These are phyloP conservation scores for Drechslerella dactyloides DNA, from an alignment of 2,329 filamentous ascomycete genomes.

Conservation along the genomic window DNA sequence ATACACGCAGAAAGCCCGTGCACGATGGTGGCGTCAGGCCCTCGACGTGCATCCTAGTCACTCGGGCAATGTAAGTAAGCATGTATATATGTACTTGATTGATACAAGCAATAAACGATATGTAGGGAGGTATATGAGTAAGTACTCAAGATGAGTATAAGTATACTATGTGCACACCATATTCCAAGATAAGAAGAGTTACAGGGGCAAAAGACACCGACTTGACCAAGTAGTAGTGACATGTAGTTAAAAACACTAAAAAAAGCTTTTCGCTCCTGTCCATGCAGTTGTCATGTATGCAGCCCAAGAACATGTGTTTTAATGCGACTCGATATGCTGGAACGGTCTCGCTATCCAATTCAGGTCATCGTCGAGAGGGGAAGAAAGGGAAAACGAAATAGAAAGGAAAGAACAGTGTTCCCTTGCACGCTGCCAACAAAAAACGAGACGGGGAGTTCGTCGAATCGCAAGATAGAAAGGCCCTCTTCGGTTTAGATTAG, in stretches of 20 bases:
- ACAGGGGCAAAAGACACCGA: neutral
- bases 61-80: no score
- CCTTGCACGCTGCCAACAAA: neutral
- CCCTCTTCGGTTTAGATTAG: no score
- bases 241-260: no score
- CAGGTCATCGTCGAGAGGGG: neutral
- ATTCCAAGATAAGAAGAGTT: neutral
- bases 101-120: no score
- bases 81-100: no score
- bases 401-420: neutral
- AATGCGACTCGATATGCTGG: constrained; percentile 7
- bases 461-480: neutral
- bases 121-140: no score
- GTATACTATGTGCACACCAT: neutral
- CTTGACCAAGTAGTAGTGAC: neutral
- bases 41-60: no score
- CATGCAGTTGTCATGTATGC: constrained; percentile 1
- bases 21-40: no score
- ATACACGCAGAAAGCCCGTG: no score
- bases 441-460: no score
- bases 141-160: no score
- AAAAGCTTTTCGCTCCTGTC: constrained; percentile 7
- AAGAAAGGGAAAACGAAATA: neutral
- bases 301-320: constrained; percentile 1
- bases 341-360: constrained; percentile 2